These are phyloP conservation scores for Zymoseptoria tritici DNA, from an alignment of 2,329 filamentous ascomycete genomes.

Conservation along the genomic window DNA sequence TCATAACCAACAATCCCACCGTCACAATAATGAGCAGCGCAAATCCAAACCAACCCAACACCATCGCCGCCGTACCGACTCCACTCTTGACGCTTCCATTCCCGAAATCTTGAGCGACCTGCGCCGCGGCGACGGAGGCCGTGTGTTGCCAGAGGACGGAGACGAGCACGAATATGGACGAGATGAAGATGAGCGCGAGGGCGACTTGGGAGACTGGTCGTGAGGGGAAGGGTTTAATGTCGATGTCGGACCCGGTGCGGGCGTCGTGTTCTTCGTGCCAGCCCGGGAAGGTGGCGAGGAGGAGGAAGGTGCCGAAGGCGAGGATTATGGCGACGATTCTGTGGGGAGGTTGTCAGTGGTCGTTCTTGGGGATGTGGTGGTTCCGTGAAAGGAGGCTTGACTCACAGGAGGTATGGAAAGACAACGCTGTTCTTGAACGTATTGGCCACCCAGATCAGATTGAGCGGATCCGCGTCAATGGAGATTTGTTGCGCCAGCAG, in stretches of 20 bases:
- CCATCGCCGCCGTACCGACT: constrained; percentile 91
- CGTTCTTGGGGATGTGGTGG: neutral
- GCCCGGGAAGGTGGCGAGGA: constrained; percentile 92
- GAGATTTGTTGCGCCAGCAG: constrained; percentile 81
- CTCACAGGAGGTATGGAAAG: constrained; percentile 91
- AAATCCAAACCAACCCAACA: constrained; percentile 96
- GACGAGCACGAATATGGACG: constrained; percentile 59
- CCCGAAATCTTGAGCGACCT: constrained; percentile 85
- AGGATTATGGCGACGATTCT: constrained; percentile 97
- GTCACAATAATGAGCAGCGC: constrained; percentile 89
- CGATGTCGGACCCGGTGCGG: constrained; percentile 67
- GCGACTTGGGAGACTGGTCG: constrained; percentile 87
- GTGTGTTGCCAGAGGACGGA: constrained; percentile 85
- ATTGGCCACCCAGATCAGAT: constrained; percentile 91
- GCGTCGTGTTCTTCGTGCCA: constrained; percentile 90
- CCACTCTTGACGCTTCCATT: constrained; percentile 83
- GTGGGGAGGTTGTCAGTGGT: constrained; percentile 9
- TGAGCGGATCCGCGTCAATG: constrained; percentile 89
- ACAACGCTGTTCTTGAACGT: constrained; percentile 99
- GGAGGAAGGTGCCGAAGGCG: constrained; percentile 88
- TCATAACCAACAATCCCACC: constrained; percentile 92
- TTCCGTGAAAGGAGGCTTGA: neutral
- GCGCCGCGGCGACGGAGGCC: constrained; percentile 86
- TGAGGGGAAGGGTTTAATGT: constrained; percentile 90
- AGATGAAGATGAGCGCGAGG: constrained; percentile 78